These are phyloP conservation scores for Mycena kentingensis DNA, from an alignment of 768 basidiomycete species.

Conservation along the genomic window DNA sequence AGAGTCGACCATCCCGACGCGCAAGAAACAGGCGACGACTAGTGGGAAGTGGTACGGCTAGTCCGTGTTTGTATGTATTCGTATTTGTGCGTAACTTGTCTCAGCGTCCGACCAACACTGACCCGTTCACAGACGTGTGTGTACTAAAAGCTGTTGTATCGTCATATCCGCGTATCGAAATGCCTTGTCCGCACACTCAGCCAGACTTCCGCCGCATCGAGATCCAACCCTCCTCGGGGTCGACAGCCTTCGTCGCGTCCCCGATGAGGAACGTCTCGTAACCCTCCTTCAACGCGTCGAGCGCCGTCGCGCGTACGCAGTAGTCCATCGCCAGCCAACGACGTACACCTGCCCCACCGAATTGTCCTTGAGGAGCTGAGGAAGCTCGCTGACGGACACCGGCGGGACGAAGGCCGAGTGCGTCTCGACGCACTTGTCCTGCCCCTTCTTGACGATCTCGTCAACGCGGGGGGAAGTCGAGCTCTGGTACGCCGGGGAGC, in stretches of 20 bases:
- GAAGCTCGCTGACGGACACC: constrained; percentile 22
- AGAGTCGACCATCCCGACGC: constrained; percentile 70
- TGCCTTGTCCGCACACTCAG: background rate
- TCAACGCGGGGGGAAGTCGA: constrained; percentile 34
- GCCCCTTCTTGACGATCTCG: constrained; percentile 42
- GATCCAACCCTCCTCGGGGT: constrained; percentile 21
- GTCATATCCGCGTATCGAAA: background rate
- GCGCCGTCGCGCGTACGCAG: constrained; percentile 54
- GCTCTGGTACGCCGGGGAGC: constrained; percentile 45
- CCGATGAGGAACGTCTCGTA: constrained; percentile 33
- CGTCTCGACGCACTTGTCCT: constrained; percentile 56
- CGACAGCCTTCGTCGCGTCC: constrained; percentile 29
- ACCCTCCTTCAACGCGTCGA: constrained; percentile 43
- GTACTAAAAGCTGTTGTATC: no score
- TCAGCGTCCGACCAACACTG: background rate
- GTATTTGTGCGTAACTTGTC: background rate
- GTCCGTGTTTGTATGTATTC: background rate
- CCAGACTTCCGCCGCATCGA: background rate
- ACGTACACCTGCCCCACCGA: constrained; percentile 52
- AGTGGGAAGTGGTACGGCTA: constrained; percentile 74
- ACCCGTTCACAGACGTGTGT: background rate
- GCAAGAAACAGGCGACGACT: constrained; percentile 54
- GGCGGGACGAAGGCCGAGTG: constrained; percentile 59
- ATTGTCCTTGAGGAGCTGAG: constrained; percentile 30
- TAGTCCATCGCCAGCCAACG: constrained; percentile 68